Percentiles rank a stretch among this genome's conserved stretches.
Conservation (phyloP, 2,329 filamentous ascomycete species). For the Cercospora sp. region DNA sequence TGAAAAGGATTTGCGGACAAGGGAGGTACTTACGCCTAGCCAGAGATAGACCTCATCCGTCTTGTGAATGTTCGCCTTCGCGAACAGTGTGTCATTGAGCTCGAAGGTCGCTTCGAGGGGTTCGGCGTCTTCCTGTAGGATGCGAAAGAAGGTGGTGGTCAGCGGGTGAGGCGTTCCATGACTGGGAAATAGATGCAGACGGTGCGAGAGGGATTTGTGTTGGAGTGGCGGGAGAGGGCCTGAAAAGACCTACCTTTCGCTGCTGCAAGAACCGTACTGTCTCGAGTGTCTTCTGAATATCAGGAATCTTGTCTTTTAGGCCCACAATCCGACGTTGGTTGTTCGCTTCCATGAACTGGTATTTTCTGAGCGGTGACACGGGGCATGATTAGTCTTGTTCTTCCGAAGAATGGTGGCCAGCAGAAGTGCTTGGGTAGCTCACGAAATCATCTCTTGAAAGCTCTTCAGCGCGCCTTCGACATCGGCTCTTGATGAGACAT, state of each 20-base stretch:
- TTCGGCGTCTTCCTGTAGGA: constrained; percentile 51
- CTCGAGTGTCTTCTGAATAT: constrained; percentile 94
- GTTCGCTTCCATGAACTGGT: constrained; percentile 99
- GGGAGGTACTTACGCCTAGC: constrained; percentile 87
- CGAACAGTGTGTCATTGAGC: constrained; percentile 92
- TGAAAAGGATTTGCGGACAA: too few relatives aligned
- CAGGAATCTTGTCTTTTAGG: constrained; percentile 90
- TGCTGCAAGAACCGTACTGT: constrained; percentile 82
- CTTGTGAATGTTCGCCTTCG: constrained; percentile 77
- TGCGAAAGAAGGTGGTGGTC: neutral
- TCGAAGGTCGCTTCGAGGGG: constrained; percentile 92
- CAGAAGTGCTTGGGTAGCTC: constrained; percentile 33
- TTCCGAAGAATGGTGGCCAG: neutral
- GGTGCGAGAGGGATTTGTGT: neutral
- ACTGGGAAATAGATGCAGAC: too few relatives aligned
- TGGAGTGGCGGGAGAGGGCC: neutral
- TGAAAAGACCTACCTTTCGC: constrained; percentile 57
- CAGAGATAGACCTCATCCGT: constrained; percentile 94
- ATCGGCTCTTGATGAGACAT: constrained; percentile 73
- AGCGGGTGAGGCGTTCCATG: neutral
- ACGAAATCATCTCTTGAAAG: constrained; percentile 95
- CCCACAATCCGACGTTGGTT: constrained; percentile 79
- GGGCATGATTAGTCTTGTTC: neutral
- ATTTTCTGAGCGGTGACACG: constrained; percentile 66
- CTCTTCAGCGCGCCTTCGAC: constrained; percentile 78